These are phyloP conservation scores for Aspergillus ochraceus DNA, from an alignment of 2,329 filamentous ascomycete genomes.

Conservation along the genomic window DNA sequence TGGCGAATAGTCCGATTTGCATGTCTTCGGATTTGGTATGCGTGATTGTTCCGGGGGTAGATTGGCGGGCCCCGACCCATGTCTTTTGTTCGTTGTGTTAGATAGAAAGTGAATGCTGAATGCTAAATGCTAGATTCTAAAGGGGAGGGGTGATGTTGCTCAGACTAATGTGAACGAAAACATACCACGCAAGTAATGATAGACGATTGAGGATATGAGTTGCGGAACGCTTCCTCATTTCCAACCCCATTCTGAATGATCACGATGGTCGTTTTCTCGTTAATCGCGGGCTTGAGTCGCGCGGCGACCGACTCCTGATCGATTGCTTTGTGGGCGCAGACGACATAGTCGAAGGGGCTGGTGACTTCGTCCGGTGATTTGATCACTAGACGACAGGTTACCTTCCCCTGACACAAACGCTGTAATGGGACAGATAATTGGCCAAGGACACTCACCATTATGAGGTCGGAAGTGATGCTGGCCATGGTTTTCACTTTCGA, in stretches of 20 bases:
- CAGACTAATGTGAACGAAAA: conserved; percentile 13
- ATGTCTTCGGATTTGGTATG: conserved; percentile 57
- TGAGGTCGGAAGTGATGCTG: conserved; percentile 31
- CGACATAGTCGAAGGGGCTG: conserved; percentile 34
- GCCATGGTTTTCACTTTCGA: conserved; percentile 44
- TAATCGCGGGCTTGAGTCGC: conserved; percentile 37
- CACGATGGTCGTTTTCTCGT: conserved; percentile 37
- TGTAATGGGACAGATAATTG: neutral
- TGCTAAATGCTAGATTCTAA: no score
- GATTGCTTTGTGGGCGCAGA: conserved; percentile 46
- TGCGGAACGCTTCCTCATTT: conserved; percentile 42
- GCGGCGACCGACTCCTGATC: conserved; percentile 41
- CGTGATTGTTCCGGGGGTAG: conserved; percentile 48
- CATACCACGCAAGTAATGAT: conserved; percentile 45
- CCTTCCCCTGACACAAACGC: neutral
- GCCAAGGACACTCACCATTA: conserved; percentile 30
- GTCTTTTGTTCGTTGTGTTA: conserved; percentile 17
- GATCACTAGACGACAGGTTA: conserved; percentile 31
- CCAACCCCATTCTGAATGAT: conserved; percentile 45
- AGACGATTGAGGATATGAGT: conserved; percentile 28
- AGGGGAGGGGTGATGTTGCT: neutral
- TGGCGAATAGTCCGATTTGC: conserved; percentile 56
- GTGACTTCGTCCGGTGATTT: conserved; percentile 36
- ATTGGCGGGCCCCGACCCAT: conserved; percentile 54
- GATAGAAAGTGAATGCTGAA: neutral